These are phyloP conservation scores for Colletotrichum brevisporum DNA, from an alignment of 2,329 filamentous ascomycete species.

Conservation along the genomic window DNA sequence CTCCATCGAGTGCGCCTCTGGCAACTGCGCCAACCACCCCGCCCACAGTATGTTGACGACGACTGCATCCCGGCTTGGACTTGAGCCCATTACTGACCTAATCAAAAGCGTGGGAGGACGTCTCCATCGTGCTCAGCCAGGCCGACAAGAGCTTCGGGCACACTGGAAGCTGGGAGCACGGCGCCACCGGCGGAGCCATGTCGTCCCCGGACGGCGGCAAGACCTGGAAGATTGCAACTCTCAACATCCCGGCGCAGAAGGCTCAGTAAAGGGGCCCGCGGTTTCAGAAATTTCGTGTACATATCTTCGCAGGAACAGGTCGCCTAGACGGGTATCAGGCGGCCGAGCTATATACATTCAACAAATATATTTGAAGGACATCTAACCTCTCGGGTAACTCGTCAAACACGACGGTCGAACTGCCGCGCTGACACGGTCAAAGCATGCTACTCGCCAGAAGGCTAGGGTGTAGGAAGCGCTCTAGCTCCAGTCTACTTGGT, in stretches of 20 bases:
- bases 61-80: neutral
- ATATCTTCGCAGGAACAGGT: neutral
- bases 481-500: too few relatives aligned
- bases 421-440: too few relatives aligned
- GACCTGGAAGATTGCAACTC: constrained; percentile 12
- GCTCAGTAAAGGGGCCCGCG: neutral
- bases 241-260: constrained; percentile 18
- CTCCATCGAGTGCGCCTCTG: constrained; percentile 25
- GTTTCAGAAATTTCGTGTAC: neutral
- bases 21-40: constrained; percentile 16
- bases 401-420: too few relatives aligned
- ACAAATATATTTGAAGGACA: too few relatives aligned
- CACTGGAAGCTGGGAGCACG: constrained; percentile 12
- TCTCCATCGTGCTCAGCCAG: constrained; percentile 20
- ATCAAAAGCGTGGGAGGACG: constrained; percentile 4
- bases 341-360: too few relatives aligned
- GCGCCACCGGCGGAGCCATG: constrained; percentile 22
- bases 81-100: neutral
- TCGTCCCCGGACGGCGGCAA: constrained; percentile 8
- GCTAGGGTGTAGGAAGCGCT: too few relatives aligned
- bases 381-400: too few relatives aligned
- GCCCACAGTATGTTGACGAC: constrained; percentile 6
- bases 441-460: too few relatives aligned
- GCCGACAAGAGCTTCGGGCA: constrained; percentile 14
- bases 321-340: neutral